Conservation (phyloP, 2,329 filamentous ascomycete species). For the Zymoseptoria ardabiliae region DNA sequence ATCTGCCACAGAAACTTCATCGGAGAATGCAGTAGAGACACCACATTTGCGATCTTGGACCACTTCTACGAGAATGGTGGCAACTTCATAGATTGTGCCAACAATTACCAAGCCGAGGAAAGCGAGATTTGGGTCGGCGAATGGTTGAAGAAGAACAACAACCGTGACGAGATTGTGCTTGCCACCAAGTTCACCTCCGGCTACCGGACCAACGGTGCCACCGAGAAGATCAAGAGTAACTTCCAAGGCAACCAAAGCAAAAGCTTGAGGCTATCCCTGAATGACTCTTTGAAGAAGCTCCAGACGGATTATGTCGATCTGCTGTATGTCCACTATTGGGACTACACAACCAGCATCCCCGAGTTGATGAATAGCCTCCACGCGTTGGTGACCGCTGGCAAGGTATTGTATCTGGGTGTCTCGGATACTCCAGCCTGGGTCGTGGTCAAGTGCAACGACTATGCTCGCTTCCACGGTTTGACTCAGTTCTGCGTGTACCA, state of each 20-base stretch:
- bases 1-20: conserved; percentile 35
- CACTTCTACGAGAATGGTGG: conserved; percentile 26
- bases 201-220: conserved; percentile 1
- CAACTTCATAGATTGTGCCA: conserved; percentile 30
- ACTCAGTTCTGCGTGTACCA: conserved; percentile 31
- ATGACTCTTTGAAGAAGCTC: conserved; percentile 41
- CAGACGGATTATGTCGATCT: conserved; percentile 64
- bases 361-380: conserved; percentile 65
- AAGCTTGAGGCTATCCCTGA: conserved; percentile 47
- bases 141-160: conserved; percentile 20
- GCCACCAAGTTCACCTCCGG: conserved; percentile 15
- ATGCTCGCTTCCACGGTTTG: conserved; percentile 60
- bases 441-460: conserved; percentile 22
- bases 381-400: conserved; percentile 51
- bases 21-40: conserved; percentile 26
- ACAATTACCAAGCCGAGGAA: conserved; percentile 32
- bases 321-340: conserved; percentile 45
- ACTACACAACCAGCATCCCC: conserved; percentile 53
- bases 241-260: conserved; percentile 55
- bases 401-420: conserved; percentile 61
- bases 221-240: conserved; percentile 35
- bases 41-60: conserved; percentile 29
- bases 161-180: conserved; percentile 14
- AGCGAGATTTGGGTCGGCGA: conserved; percentile 30
- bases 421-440: conserved; percentile 63